phyloP scores from a whole-genome alignment of 805 yeast genomes.

The Kuraishia capsulata region DNA sequence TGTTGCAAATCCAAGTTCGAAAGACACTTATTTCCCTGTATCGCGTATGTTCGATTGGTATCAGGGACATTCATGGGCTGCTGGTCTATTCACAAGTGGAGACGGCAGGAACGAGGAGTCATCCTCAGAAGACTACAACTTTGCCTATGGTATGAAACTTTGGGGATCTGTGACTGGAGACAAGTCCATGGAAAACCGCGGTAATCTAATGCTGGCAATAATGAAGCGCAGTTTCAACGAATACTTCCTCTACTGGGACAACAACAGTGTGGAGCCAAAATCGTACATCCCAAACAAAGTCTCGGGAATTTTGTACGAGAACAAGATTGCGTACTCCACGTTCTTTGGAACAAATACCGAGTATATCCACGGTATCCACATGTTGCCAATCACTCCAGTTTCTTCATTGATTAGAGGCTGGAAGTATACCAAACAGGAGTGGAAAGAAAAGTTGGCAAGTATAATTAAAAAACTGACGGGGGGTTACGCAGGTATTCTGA shows the following conservation, averaged over 20 bases:
- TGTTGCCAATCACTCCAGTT: conserved; percentile 63
- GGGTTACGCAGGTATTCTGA: conserved; percentile 69
- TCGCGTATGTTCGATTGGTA: conserved; percentile 68
- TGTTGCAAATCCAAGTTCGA: conserved; percentile 47
- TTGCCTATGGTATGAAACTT: conserved; percentile 57
- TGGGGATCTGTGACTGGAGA: conserved; percentile 54
- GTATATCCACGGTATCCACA: conserved; percentile 73
- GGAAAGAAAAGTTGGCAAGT: conserved; percentile 39
- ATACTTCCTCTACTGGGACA: conserved; percentile 45
- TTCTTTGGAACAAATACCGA: conserved; percentile 67
- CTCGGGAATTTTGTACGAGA: conserved; percentile 67
- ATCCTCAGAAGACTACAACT: conserved; percentile 66
- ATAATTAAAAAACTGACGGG: conserved; percentile 42
- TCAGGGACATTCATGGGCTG: conserved; percentile 74
- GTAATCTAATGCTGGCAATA: conserved; percentile 52
- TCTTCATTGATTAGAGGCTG: conserved; percentile 51
- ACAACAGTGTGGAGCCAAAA: conserved; percentile 47
- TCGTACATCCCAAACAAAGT: conserved; percentile 54
- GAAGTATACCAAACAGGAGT: conserved; percentile 52
- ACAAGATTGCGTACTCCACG: conserved; percentile 65
- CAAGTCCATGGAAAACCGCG: conserved; percentile 39
- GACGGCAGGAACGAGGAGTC: conserved; percentile 77
- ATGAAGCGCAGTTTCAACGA: conserved; percentile 42
- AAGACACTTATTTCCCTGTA: conserved; percentile 54
- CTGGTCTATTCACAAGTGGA: conserved; percentile 59